These are phyloP conservation scores for Pseudogymnoascus sp. DNA, from an alignment of 2,329 filamentous ascomycete species.

Conservation along the genomic window DNA sequence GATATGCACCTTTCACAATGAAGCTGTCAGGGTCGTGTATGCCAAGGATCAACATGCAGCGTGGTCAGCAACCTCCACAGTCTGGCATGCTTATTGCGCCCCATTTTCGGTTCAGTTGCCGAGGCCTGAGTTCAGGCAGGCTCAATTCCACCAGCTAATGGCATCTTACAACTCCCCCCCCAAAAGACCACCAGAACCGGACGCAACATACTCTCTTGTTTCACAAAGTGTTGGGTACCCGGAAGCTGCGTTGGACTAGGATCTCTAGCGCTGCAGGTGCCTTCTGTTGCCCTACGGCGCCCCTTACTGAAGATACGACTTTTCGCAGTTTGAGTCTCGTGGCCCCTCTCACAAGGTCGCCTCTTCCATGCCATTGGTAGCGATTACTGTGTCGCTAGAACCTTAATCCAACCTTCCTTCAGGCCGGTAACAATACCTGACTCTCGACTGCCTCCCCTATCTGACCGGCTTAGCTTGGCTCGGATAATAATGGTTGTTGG, in stretches of 20 bases:
- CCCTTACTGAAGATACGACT: neutral
- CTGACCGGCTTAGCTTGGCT: neutral
- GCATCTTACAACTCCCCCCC: neutral
- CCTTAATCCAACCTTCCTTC: conserved; percentile 7
- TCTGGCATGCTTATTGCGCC: neutral
- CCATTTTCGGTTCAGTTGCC: neutral
- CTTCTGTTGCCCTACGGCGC: neutral
- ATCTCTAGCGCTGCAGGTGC: neutral
- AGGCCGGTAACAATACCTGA: neutral
- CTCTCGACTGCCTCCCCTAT: neutral
- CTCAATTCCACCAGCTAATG: neutral
- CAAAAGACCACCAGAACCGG: neutral
- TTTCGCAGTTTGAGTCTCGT: conserved; percentile 1
- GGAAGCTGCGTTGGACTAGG: neutral
- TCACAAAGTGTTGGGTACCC: neutral
- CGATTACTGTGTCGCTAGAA: neutral
- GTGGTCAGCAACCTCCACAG: neutral
- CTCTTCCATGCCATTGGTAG: neutral
- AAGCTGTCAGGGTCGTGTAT: neutral
- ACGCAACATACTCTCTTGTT: neutral
- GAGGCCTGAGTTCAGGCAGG: neutral
- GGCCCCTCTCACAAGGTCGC: neutral
- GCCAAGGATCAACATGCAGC: neutral
- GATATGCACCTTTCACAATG: no score
- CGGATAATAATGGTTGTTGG: neutral